These are phyloP conservation scores for Leishmania turanica DNA, from an alignment of 208 protist species.

Conservation along the genomic window DNA sequence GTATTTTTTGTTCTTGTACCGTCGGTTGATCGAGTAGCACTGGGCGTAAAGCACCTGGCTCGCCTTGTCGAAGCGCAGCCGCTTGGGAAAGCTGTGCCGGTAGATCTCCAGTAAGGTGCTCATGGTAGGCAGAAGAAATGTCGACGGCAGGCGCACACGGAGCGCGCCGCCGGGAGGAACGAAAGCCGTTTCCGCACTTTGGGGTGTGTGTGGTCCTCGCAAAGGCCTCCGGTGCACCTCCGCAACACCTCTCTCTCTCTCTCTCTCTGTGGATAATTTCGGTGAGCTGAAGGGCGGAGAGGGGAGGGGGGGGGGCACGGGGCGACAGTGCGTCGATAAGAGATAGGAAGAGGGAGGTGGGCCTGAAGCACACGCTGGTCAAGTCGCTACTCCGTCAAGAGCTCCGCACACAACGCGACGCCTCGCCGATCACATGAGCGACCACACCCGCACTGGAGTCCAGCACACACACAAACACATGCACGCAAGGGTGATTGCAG, in stretches of 20 bases:
- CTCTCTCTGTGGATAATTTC: neutral
- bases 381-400: neutral
- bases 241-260: neutral
- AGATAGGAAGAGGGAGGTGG: neutral
- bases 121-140: constrained; percentile 25
- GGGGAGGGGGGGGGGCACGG: neutral
- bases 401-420: neutral
- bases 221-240: neutral
- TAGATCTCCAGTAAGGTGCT: constrained; percentile 69
- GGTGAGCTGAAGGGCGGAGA: neutral
- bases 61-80: constrained; percentile 81
- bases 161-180: neutral
- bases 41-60: constrained; percentile 83
- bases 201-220: neutral
- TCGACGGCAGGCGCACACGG: neutral
- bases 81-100: constrained; percentile 73
- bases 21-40: constrained; percentile 59
- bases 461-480: neutral
- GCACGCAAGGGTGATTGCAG: neutral
- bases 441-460: neutral
- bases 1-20: constrained; percentile 78
- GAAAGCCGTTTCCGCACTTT: neutral
- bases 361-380: neutral
- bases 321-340: neutral
- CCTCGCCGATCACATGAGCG: neutral